These are phyloP conservation scores for Backusella tarrabulga DNA, from an alignment of 192 early-diverging fungal genomes.

Conservation along the genomic window DNA sequence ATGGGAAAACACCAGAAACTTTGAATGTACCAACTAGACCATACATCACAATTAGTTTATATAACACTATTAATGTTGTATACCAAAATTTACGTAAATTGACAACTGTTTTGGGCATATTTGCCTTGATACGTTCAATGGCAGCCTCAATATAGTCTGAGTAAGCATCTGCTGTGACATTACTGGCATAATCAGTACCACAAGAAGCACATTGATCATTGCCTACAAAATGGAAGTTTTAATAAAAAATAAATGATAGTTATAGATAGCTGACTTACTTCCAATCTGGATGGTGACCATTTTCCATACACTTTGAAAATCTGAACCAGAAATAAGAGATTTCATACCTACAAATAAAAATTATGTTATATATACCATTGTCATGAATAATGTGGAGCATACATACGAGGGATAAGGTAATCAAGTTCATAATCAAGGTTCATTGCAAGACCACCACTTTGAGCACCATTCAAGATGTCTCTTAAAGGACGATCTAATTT, in stretches of 20 bases:
- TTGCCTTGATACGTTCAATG: constrained; percentile 9
- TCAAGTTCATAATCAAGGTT: constrained; percentile 47
- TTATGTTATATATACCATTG: not conserved
- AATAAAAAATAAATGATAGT: not conserved
- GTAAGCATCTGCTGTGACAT: not conserved
- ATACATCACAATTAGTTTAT: not conserved
- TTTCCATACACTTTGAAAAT: constrained; percentile 10
- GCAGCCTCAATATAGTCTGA: constrained; percentile 16
- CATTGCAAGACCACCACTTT: constrained; percentile 44
- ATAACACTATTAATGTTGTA: not conserved
- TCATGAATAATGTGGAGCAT: not conserved
- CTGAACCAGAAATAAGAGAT: not conserved
- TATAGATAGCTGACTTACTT: not conserved
- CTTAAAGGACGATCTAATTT: constrained; percentile 5
- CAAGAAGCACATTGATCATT: constrained; percentile 27
- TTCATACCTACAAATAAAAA: not conserved
- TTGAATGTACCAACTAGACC: not conserved
- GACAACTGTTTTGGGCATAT: constrained; percentile 12
- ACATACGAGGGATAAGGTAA: constrained; percentile 36
- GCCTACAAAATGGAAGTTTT: not conserved
- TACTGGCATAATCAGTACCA: not conserved
- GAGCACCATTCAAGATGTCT: constrained; percentile 50
- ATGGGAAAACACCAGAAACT: constrained; percentile 3
- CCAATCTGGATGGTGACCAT: constrained; percentile 22
- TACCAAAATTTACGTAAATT: constrained; percentile 19